A percentile compares a stretch with the other conserved stretches of the same genome.
Evolutionary conservation across 495 filamentous ascomycete species (phyloP).

Genomic region (Hyaloscypha bicolor): DNA sequence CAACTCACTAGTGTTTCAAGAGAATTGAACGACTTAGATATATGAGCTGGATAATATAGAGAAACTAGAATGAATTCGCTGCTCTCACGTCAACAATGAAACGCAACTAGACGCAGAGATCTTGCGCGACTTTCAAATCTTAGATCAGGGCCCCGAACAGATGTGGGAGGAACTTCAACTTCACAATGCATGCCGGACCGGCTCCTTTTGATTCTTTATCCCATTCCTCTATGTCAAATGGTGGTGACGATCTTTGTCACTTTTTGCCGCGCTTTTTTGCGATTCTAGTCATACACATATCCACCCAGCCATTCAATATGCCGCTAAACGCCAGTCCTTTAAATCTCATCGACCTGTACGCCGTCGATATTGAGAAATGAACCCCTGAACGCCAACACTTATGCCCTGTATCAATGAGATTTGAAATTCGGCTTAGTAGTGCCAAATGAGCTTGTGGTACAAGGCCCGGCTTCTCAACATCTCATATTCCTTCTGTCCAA

Average conservation of each 20-base stretch:
- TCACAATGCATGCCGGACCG: not conserved
- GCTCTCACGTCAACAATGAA: no score
- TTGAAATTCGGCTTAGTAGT: constrained; percentile 37
- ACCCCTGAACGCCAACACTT: not conserved
- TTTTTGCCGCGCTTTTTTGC: not conserved
- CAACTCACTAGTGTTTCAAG: not conserved
- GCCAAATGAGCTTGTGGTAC: constrained; percentile 88
- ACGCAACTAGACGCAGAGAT: no score
- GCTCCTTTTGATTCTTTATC: not conserved
- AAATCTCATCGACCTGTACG: not conserved
- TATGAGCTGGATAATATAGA: not conserved
- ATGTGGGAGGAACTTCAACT: not conserved
- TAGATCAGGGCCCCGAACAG: no score
- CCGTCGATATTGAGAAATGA: not conserved
- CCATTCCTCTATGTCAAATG: not conserved
- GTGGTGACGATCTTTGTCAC: not conserved
- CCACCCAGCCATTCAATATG: not conserved
- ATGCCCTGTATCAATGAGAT: not conserved
- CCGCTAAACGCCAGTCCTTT: not conserved
- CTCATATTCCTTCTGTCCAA: constrained; percentile 85
- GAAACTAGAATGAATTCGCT: no score
- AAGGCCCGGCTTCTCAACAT: constrained; percentile 77
- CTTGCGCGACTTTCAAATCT: no score
- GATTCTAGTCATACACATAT: not conserved
- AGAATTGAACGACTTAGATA: not conserved